These are phyloP conservation scores for Chytridiales sp. DNA, from an alignment of 371 early-diverging fungal genomes.

Conservation along the genomic window DNA sequence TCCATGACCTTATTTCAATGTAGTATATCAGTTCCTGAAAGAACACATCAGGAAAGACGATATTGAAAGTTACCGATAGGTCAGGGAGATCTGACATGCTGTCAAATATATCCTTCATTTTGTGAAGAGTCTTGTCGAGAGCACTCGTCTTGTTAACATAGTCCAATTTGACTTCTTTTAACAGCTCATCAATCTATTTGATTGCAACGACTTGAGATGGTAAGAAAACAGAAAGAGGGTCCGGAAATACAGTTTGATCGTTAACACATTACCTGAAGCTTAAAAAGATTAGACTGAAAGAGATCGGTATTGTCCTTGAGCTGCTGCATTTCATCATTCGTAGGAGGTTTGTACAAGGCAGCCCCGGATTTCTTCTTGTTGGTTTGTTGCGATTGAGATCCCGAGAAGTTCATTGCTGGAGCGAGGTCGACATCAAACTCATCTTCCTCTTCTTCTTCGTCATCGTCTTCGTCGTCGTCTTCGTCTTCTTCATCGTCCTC, in stretches of 20 bases:
- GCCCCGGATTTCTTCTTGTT: slow-evolving; percentile 25
- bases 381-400: no score
- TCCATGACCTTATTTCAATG: no score
- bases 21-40: slow-evolving; percentile 15
- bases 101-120: slow-evolving; percentile 53
- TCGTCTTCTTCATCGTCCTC: slow-evolving; percentile 28
- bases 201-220: neutral
- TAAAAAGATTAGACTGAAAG: slow-evolving; percentile 90
- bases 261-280: slow-evolving; percentile 60
- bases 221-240: neutral
- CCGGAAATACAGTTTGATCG: neutral
- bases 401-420: no score
- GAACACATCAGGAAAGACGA: neutral
- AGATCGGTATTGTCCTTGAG: slow-evolving; percentile 79
- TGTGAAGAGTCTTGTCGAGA: slow-evolving; percentile 74
- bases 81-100: slow-evolving; percentile 22
- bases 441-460: slow-evolving; percentile 40
- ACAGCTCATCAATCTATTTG: slow-evolving; percentile 83
- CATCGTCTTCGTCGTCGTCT: slow-evolving; percentile 43
- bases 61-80: slow-evolving; percentile 14
- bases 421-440: no score
- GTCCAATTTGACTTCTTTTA: slow-evolving; percentile 67
- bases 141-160: slow-evolving; percentile 61
- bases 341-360: slow-evolving; percentile 54
- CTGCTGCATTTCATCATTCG: slow-evolving; percentile 81